phyloP scores from a whole-genome alignment of 371 early-diverging fungal genomes.

The Synchytrium microbalum region DNA sequence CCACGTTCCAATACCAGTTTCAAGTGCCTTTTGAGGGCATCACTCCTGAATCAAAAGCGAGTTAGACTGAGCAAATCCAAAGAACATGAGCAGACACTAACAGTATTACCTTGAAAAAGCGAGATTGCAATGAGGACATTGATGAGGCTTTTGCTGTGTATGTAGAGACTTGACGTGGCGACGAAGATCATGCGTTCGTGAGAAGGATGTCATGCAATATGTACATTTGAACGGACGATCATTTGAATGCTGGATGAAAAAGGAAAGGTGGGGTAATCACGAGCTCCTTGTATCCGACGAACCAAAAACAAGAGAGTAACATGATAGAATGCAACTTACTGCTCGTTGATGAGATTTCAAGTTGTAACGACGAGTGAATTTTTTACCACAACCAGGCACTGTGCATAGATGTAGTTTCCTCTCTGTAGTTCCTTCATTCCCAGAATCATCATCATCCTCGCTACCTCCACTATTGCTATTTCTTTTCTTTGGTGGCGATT shows the following conservation, averaged over 20 bases:
- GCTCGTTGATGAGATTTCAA: background rate
- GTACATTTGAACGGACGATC: background rate
- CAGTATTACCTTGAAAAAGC: background rate
- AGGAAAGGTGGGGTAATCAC: background rate
- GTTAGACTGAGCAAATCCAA: too few relatives aligned
- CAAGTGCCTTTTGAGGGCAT: background rate
- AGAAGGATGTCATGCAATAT: background rate
- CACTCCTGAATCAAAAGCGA: too few relatives aligned
- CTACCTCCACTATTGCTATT: background rate
- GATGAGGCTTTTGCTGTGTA: background rate
- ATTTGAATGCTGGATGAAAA: background rate
- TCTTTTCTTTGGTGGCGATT: background rate
- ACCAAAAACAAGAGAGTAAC: background rate
- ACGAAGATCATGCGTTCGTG: constrained; percentile 2
- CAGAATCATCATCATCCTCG: background rate
- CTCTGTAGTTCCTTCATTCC: background rate
- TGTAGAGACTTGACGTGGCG: background rate
- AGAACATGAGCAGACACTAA: too few relatives aligned
- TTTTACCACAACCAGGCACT: constrained; percentile 1
- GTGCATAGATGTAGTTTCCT: background rate
- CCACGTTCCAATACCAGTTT: background rate
- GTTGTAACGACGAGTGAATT: background rate
- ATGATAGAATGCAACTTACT: background rate
- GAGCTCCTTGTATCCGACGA: background rate
- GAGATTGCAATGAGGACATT: background rate